Evolutionary conservation across 371 early-diverging fungal species (phyloP), one percentile per base, ranked within the genome.

Genomic region (Blastocladiella emersonii): DNA sequence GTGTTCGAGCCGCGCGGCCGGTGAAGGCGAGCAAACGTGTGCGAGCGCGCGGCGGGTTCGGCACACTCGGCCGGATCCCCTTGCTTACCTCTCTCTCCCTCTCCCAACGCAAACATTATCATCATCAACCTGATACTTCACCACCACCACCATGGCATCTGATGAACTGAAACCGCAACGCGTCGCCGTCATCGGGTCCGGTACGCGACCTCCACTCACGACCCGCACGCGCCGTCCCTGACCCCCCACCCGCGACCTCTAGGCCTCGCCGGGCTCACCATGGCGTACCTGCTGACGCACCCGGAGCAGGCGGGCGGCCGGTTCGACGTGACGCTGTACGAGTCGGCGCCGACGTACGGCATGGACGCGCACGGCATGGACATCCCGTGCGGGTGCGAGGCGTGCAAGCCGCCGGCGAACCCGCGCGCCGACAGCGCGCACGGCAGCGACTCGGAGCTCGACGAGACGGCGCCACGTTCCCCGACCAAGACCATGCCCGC

Each of bases 211-310:
- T 17, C 19, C 41, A 41, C 41, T 21, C 19, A 5, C 19, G 0
- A 15, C 3, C 6, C 41, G 41, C 41, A 41, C 41, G 19, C n/a
- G n/a, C n/a, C n/a, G n/a, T n/a, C n/a, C n/a, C 41, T 41, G 41
- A 41, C 41, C 41, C 19, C 15, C 15, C 19, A 21, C 13, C 19
- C 41, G 3, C 41, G 41, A 21, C 41, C 13, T 19, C 30, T 23
- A 56, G 56, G 56, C 6, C 59, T 59, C 36, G 59, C 59, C 12
- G 59, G 59, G 25, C 17, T 59, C 27, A 59, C 59, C 15, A 59
- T 21, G 8, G 59, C 59, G 13, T 59, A 37, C 37, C 35, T 59
- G 44, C 59, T 59, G 25, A 15, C 59, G n/a, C n/a, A 59, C 59
- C 59, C 59, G 25, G 59, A 59, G 0, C n/a, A 34, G 59, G 44